A percentile compares a stretch with the other conserved stretches of the same genome.
Evolutionary conservation across 495 filamentous ascomycete species (phyloP).

Genomic region (Xylaria intraflava): DNA sequence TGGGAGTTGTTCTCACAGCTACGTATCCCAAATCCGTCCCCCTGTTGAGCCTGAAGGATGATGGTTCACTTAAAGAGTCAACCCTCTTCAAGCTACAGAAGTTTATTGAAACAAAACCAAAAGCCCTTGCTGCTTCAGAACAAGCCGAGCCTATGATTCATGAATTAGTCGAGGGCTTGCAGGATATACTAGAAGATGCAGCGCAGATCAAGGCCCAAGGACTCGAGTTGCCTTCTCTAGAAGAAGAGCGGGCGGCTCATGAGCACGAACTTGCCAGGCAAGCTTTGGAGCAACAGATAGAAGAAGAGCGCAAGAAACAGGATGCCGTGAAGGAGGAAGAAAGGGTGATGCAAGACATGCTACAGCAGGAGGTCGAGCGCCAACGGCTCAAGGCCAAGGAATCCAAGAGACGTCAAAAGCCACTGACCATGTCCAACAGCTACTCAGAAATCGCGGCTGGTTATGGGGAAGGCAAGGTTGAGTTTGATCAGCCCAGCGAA

Average conservation of each 20-base stretch:
- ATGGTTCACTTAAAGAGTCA: constrained; percentile 53
- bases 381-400: constrained; percentile 54
- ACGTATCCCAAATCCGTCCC: constrained; percentile 90
- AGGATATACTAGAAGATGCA: constrained; percentile 84
- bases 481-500: constrained; percentile 64
- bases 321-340: constrained; percentile 68
- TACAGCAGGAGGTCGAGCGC: constrained; percentile 68
- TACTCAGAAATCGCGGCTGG: constrained; percentile 11
- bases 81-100: constrained; percentile 62
- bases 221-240: constrained; percentile 72
- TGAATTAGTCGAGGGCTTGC: constrained; percentile 72
- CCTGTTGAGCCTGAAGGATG: constrained; percentile 61
- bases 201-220: constrained; percentile 64
- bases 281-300: constrained; percentile 43
- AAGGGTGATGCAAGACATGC: constrained; percentile 61
- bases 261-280: constrained; percentile 45
- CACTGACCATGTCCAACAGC: constrained; percentile 15
- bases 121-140: constrained; percentile 47
- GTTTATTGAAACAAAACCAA: constrained; percentile 63
- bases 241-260: constrained; percentile 75
- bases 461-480: constrained; percentile 33
- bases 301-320: constrained; percentile 42
- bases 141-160: constrained; percentile 84
- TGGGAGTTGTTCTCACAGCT: constrained; percentile 70
- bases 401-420: constrained; percentile 38